These are phyloP conservation scores for Petunia axillaris DNA, from an alignment of 257 asterid genomes.

Conservation along the genomic window DNA sequence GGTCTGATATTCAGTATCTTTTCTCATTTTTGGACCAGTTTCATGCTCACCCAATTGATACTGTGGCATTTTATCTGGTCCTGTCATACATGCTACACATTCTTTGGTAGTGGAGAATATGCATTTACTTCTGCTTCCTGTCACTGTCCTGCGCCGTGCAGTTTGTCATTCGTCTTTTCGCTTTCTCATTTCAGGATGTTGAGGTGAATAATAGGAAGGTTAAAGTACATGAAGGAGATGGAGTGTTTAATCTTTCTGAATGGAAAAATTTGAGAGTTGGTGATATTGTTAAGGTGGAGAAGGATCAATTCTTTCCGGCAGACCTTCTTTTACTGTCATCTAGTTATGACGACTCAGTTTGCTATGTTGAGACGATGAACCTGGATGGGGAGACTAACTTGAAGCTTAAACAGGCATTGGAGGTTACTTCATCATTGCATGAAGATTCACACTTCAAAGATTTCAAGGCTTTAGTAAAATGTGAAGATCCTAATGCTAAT, in stretches of 20 bases:
- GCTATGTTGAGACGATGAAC: conserved; percentile 97
- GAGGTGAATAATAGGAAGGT: conserved; percentile 82
- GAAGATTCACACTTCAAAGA: conserved; percentile 53
- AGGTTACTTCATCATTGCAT: conserved; percentile 55
- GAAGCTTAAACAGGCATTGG: conserved; percentile 82
- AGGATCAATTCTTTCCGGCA: conserved; percentile 90
- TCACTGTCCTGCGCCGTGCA: not conserved
- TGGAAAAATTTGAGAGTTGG: conserved; percentile 89
- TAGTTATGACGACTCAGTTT: conserved; percentile 76
- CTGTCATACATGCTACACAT: not conserved
- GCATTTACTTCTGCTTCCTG: conserved; percentile 3
- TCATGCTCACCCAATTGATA: not conserved
- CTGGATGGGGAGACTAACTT: conserved; percentile 94
- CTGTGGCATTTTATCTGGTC: not conserved
- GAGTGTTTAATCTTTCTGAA: conserved; percentile 56
- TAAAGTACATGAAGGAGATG: conserved; percentile 68
- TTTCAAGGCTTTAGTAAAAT: conserved; percentile 66
- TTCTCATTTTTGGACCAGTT: not conserved
- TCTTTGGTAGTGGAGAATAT: not conserved
- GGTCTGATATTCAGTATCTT: not conserved
- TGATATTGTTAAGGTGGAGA: conserved; percentile 79
- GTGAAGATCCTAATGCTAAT: conserved; percentile 96
- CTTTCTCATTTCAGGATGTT: conserved; percentile 57
- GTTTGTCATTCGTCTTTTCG: not conserved
- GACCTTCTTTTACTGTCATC: conserved; percentile 85